Conservation (phyloP, 441 rosid species). For the Adansonia grandidieri region DNA sequence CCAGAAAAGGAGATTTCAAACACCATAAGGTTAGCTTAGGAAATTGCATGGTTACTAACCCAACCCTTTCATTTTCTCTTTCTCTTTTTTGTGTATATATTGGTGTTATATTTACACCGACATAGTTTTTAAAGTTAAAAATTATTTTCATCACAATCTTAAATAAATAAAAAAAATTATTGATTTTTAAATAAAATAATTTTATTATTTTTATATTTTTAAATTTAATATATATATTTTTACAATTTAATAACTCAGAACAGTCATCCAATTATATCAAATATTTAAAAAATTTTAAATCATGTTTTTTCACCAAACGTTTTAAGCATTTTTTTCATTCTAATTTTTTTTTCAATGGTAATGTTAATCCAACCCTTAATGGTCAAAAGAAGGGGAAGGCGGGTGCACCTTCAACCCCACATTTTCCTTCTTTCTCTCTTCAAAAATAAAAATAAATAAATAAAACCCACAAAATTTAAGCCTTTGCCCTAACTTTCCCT, state of each 20-base stretch:
- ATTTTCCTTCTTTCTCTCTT: conserved; percentile 43
- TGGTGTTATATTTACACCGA: not conserved
- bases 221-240: too few relatives aligned
- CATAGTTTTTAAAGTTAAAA: too few relatives aligned
- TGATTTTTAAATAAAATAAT: too few relatives aligned
- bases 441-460: not conserved
- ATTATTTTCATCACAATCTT: too few relatives aligned
- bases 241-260: too few relatives aligned
- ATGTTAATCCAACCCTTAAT: conserved; percentile 44
- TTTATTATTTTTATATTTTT: too few relatives aligned
- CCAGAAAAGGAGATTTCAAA: conserved; percentile 62
- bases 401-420: conserved; percentile 43
- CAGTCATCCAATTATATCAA: too few relatives aligned
- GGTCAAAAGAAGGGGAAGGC: conserved; percentile 32
- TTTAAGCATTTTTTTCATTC: not conserved
- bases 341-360: too few relatives aligned
- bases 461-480: not conserved
- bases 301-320: not conserved
- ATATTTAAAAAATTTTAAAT: too few relatives aligned
- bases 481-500: not conserved
- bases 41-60: conserved; percentile 55
- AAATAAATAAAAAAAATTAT: too few relatives aligned
- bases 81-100: not conserved
- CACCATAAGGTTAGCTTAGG: conserved; percentile 51
- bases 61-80: conserved; percentile 28